Evolutionary conservation across 1,139 yeast genomes (phyloP), one percentile per base, ranked within the genome.

Genomic region (Saccharomyces hybrid): DNA sequence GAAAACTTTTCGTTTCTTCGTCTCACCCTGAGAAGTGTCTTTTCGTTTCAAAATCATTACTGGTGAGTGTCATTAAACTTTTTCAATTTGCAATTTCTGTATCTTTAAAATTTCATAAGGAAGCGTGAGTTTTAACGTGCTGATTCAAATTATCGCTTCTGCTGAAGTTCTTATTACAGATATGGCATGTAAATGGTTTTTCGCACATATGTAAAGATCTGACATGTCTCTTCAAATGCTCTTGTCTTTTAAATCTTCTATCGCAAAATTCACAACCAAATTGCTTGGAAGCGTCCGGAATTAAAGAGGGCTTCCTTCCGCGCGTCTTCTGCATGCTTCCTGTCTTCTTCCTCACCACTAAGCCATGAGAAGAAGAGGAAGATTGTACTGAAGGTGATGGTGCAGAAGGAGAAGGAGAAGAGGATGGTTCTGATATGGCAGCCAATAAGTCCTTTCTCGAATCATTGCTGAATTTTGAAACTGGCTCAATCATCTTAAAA

Each of bases 81-180:
- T 38, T 38, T 23, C 25, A 20, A 9, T 16, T 20, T 16, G 44
- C 25, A 9, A 11, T 38, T 20, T 38, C 25, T 4, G 8, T 38
- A 16, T 16, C 25, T 4, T 20, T 6, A 20, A 7, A 20, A 20
- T 38, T 9, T 11, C 20, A 38, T 38, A 38, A 38, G 20, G 44
- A 38, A 23, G 58, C 49, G 63, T 86, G 95, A 2, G 86, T 83
- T 63, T 84, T 82, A 61, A 86, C 78, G 70, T 86, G 93, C 71
- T 85, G 91, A 50, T 84, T 79, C 63, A 86, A 73, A 64, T 86
- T 86, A 67, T 86, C 93, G 13, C 86, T 78, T 58, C 93, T 75
- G 58, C 89, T 83, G 63, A 86, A 86, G 66, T 82, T 81, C 71
- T 85, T 86, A 54, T 80, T 79, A 65, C 93, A 86, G 31, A 80